phyloP scores from a whole-genome alignment of 2,329 filamentous ascomycete species.

The Ceratocystis ficicola region DNA sequence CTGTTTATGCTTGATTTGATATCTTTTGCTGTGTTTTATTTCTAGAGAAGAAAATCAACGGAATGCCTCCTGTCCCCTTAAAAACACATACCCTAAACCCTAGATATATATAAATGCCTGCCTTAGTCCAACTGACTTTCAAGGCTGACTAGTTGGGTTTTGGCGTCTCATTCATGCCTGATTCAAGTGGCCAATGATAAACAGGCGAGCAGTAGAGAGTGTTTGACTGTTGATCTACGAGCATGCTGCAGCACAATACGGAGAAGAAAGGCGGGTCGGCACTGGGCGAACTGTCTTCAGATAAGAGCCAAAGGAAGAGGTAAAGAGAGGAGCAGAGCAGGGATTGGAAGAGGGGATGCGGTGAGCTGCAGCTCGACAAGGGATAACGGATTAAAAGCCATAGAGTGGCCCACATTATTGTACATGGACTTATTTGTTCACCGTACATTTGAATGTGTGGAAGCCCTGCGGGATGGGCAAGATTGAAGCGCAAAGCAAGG shows the following conservation, averaged over 20 bases:
- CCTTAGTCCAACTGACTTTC: neutral
- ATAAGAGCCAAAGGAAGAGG: slow-evolving; percentile 7
- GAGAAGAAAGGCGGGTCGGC: neutral
- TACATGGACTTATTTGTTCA: neutral
- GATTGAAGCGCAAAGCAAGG: neutral
- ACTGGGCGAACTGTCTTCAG: neutral
- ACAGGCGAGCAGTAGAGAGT: neutral
- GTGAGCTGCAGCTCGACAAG: neutral
- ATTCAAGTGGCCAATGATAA: neutral
- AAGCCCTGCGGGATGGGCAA: neutral
- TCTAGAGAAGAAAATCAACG: slow-evolving; percentile 7
- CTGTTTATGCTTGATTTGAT: slow-evolving; percentile 5
- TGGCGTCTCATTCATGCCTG: neutral
- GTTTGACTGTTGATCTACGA: neutral
- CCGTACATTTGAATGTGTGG: neutral
- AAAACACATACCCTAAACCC: neutral
- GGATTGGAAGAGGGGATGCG: neutral
- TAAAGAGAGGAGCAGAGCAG: neutral
- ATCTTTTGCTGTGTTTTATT: slow-evolving; percentile 11
- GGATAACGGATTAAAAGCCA: neutral
- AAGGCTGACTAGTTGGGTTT: neutral
- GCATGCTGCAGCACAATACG: neutral
- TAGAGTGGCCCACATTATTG: neutral
- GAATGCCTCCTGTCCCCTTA: neutral
- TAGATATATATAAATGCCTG: neutral